These are phyloP conservation scores for Talinum fruticosum DNA, from an alignment of 148 eudicot species.

Conservation along the genomic window DNA sequence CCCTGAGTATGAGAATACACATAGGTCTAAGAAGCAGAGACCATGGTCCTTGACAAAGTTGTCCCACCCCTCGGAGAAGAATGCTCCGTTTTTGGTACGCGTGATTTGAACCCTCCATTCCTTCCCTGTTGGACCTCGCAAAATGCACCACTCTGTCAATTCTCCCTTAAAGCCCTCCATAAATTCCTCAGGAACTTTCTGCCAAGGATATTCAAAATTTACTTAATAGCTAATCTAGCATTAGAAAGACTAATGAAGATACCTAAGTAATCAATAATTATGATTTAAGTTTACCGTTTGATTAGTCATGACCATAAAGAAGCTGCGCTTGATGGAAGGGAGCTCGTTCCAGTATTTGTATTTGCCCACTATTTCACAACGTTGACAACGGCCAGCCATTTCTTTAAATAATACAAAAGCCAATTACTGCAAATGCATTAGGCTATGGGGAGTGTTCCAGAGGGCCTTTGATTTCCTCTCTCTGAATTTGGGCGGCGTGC, in stretches of 20 bases:
- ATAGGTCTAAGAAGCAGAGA: neutral
- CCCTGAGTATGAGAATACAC: neutral
- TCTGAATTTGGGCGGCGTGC: too few species aligned
- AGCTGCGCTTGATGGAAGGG: neutral
- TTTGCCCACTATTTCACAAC: neutral
- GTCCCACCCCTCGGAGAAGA: neutral
- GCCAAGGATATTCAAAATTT: neutral
- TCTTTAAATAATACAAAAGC: neutral
- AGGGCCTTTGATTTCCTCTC: too few species aligned
- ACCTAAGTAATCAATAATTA: too few species aligned
- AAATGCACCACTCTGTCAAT: neutral
- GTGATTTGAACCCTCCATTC: neutral
- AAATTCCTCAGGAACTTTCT: neutral
- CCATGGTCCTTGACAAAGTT: neutral
- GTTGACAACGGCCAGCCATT: slow-evolving; percentile 6
- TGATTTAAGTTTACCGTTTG: slow-evolving; percentile 3
- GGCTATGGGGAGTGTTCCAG: too few species aligned
- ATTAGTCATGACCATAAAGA: slow-evolving; percentile 17
- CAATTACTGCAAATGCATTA: too few species aligned
- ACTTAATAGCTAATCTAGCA: neutral
- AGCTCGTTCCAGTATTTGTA: slow-evolving; percentile 15
- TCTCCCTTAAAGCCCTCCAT: neutral
- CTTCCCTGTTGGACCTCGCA: slow-evolving; percentile 6
- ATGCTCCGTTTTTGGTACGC: neutral
- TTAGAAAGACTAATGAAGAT: neutral